Base-by-base conservation (phyloP, 2,329 filamentous ascomycete genomes). In the Exophiala alcalophila region DNA sequence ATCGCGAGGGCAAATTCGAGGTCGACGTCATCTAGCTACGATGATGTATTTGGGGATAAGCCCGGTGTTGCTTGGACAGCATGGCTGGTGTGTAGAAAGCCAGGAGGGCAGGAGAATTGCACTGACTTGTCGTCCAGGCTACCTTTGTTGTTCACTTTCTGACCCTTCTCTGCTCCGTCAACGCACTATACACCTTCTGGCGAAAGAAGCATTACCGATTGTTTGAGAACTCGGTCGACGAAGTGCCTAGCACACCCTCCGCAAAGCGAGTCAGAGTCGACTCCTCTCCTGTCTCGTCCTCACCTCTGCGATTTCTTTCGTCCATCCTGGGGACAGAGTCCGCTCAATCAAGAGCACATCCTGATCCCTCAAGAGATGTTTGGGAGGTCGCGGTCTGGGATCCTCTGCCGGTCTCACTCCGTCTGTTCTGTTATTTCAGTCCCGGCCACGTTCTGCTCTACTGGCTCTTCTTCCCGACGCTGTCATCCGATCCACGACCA, bases 321-420 rank as follows among this genome's bases (percentile, higher is more conserved):
- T 80, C 76, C 50, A 70, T 86, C 30, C 67, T 95, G 23, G 74
- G 80, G 2, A 69, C 77, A 18, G 80, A 83, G 24, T 83, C 80
- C 15, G 86, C 89, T n/a, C 81, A 90, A 53, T 82, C 86, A 18
- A 80, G 89, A 60, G 84, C 88, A 19, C 86, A 96, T 65, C 87
- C 91, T 0, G 84, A 92, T 60, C 80, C 82, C 43, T 77, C 78
- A 18, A 78, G 83, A 8, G 90, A 98, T 64, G 92, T 98, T 7
- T 98, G 92, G 92, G 90, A 98, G 65, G 68, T 98, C 35, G 78
- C 84, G 2, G 76, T 97, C 5, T 98, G 92, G 92, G 90, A 97
- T 61, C 92, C 94, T 23, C 77, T 91, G 32, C 88, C 90, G 2
- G 75, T 94, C 24, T 88, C 81, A 31, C 68, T 97, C 39, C 80